These are phyloP conservation scores for Coniferiporia weirii DNA, from an alignment of 1,284 basidiomycete species.

Conservation along the genomic window DNA sequence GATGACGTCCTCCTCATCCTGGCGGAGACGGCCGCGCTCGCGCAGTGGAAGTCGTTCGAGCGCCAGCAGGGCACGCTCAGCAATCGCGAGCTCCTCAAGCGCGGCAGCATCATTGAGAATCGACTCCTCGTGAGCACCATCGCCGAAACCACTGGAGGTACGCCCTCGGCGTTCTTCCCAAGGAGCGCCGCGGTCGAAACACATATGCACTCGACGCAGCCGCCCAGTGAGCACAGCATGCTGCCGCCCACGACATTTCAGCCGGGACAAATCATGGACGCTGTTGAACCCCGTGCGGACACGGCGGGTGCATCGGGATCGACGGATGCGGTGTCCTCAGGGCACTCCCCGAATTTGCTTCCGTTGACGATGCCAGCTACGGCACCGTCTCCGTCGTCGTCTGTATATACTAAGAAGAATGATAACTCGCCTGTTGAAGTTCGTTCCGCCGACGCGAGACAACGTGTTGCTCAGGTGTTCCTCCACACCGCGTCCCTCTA, in stretches of 20 bases:
- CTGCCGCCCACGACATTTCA: no score
- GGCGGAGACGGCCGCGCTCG: conserved; percentile 67
- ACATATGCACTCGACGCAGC: no score
- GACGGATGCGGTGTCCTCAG: neutral
- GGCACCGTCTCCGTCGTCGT: neutral
- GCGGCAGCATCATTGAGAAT: conserved; percentile 62
- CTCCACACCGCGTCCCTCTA: conserved; percentile 64
- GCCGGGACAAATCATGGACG: no score
- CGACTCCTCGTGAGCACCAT: conserved; percentile 38
- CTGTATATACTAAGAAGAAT: neutral
- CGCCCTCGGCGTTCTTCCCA: conserved; percentile 28
- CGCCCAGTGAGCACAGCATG: no score
- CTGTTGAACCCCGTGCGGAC: conserved; percentile 4
- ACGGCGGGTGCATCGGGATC: conserved; percentile 11
- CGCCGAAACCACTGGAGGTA: conserved; percentile 26
- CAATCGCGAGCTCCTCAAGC: conserved; percentile 61
- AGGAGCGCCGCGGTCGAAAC: neutral
- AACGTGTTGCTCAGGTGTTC: conserved; percentile 42
- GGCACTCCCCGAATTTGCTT: neutral
- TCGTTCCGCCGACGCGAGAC: neutral
- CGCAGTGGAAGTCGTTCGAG: conserved; percentile 68
- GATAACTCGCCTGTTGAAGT: neutral
- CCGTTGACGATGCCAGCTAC: neutral
- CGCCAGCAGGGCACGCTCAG: conserved; percentile 47
- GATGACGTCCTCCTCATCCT: conserved; percentile 70